Base-by-base conservation (phyloP, 192 early-diverging fungal genomes). In the Haplosporangium gracile region DNA sequence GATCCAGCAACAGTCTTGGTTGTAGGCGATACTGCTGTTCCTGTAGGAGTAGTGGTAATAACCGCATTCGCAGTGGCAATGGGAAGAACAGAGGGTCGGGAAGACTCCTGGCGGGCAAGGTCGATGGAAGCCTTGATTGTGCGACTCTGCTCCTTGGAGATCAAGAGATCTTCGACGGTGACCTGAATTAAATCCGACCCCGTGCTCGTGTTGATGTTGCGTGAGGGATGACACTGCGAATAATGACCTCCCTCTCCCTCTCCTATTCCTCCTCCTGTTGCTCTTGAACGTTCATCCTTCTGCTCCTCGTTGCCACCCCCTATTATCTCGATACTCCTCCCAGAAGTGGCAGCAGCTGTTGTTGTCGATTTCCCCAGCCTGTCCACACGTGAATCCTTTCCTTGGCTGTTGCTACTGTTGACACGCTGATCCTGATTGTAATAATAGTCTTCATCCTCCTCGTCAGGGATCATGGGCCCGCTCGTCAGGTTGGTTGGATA, bases 171-270 rank as follows among this genome's bases (percentile, higher is more conserved):
- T 72, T 86, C 84, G 22, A 86, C 84, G 38, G 84, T 73, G 72
- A 86, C 84, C 38, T 81, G 84, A 57, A 86, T 39, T 24, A 86
- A 75, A 63, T 86, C 84, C 29, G 84, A 86, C 2, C 79, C 84
- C 20, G 78, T 81, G 65, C 84, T 86, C 5, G 55, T 20, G 13
- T 85, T 80, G 53, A 39, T 60, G 47, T 34, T 22, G 71, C 83
- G 74, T 42, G 60, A 77, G 24, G 47, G 76, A 34, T 51, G 47
- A 22, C n/a, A 42, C 4, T 70, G 39, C 22, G 34, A 16, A 9
- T 38, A 76, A 38, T 82, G 78, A n/a, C 78, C 63, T 71, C 40
- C 68, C n/a, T 26, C n/a, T 11, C 9, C 77, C 9, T 65, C 60
- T 65, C 60, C 60, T 65, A 65, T 65, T 65, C 60, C 60, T 63